Evolutionary conservation across 148 eudicot species (phyloP).

Genomic region (Chenopodium berlandieri): DNA sequence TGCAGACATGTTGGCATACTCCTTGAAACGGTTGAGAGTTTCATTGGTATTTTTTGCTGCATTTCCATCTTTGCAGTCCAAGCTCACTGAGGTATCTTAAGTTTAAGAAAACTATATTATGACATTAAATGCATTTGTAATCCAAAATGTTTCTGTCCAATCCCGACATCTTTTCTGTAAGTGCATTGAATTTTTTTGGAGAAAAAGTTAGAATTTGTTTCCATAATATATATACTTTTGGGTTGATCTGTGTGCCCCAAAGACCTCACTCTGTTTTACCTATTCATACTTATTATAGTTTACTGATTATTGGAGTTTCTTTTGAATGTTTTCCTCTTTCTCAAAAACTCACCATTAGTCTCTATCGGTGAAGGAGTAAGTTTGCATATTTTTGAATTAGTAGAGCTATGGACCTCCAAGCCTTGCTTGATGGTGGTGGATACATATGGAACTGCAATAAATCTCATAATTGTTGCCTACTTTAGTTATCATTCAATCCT

Average conservation of each 20-base stretch:
- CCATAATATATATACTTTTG: background rate
- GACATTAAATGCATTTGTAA: background rate
- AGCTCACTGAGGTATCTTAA: slow-evolving; percentile 66
- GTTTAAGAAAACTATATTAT: background rate
- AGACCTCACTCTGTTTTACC: background rate
- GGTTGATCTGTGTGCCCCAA: background rate
- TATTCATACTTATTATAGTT: background rate
- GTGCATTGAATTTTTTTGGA: background rate
- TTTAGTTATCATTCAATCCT: background rate
- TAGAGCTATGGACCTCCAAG: background rate
- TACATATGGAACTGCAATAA: background rate
- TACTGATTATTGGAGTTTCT: background rate
- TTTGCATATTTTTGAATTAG: background rate
- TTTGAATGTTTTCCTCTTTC: background rate
- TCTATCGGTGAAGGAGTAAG: background rate
- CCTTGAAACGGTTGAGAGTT: slow-evolving; percentile 63
- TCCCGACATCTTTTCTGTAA: background rate
- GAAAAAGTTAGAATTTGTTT: background rate
- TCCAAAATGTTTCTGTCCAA: background rate
- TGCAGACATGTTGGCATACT: slow-evolving; percentile 58
- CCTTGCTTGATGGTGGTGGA: background rate
- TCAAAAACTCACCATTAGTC: background rate
- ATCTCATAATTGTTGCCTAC: background rate
- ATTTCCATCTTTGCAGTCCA: slow-evolving; percentile 59
- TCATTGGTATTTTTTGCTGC: slow-evolving; percentile 74